Percentiles rank a stretch among this genome's conserved stretches.
These are phyloP conservation scores for Lichtheimia corymbifera DNA, from an alignment of 371 early-diverging fungal species.

Conservation along the genomic window DNA sequence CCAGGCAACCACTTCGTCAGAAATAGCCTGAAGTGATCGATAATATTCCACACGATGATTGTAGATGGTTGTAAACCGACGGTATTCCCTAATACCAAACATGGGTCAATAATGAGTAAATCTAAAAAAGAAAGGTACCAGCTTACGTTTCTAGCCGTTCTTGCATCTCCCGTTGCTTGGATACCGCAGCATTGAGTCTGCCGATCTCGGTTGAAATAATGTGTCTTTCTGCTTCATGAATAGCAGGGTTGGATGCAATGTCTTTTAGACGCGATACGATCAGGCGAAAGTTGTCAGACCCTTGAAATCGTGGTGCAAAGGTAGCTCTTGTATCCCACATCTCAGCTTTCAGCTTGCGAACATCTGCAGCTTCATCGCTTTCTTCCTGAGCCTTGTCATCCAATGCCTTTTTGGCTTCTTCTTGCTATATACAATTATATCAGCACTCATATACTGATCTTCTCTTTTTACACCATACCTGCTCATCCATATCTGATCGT, in stretches of 20 bases:
- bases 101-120: too few species aligned
- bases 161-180: slow-evolving; percentile 26
- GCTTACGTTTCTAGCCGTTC: slow-evolving; percentile 39
- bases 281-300: slow-evolving; percentile 10
- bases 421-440: too few species aligned
- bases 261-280: slow-evolving; percentile 10
- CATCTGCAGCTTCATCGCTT: too few species aligned
- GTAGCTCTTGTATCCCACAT: slow-evolving; percentile 6
- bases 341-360: neutral
- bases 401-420: too few species aligned
- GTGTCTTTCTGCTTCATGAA: slow-evolving; percentile 2
- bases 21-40: slow-evolving; percentile 55
- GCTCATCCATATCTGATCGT: neutral
- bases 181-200: slow-evolving; percentile 13
- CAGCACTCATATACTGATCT: too few species aligned
- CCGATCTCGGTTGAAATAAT: slow-evolving; percentile 6
- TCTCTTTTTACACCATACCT: neutral
- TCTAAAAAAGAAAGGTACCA: too few species aligned
- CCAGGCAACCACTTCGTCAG: slow-evolving; percentile 45
- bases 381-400: too few species aligned
- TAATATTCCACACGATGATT: slow-evolving; percentile 61
- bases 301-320: neutral
- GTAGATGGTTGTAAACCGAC: slow-evolving; percentile 30
- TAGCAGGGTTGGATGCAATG: neutral
- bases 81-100: slow-evolving; percentile 23